A percentile compares a stretch with the other conserved stretches of the same genome.
phyloP scores from a whole-genome alignment of 257 asterid genomes.

The Primulina eburnea region DNA sequence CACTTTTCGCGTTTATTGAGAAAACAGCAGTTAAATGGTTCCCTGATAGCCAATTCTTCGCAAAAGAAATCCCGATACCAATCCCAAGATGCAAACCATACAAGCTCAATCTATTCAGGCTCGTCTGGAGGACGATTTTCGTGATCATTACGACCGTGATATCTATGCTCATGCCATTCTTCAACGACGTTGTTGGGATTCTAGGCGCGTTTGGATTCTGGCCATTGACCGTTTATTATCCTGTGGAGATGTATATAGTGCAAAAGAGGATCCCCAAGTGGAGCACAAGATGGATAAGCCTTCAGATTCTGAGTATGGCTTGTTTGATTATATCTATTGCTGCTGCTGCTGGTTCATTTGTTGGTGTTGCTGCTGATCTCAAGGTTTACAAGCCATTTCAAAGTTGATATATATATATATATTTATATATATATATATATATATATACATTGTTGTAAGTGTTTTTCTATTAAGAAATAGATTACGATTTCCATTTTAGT shows the following conservation, averaged over 20 bases:
- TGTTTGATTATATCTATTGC: conserved; percentile 6
- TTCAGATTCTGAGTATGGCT: conserved; percentile 10
- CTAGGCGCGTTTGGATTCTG: conserved; percentile 18
- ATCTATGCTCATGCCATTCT: conserved; percentile 12
- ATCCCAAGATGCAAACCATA: background rate
- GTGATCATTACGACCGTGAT: conserved; percentile 13
- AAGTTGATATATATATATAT: background rate
- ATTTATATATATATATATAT: too few relatives aligned
- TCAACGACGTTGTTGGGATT: conserved; percentile 12
- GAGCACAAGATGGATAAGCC: conserved; percentile 18
- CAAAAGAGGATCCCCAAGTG: conserved; percentile 14
- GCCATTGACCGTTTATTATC: conserved; percentile 11
- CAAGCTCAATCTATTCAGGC: conserved; percentile 7
- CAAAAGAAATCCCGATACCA: conserved; percentile 3
- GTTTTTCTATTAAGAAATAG: background rate
- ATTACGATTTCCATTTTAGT: background rate
- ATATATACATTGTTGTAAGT: too few relatives aligned
- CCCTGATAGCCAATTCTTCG: background rate
- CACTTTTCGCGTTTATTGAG: conserved; percentile 10
- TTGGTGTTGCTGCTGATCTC: conserved; percentile 13
- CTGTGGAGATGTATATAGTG: conserved; percentile 17
- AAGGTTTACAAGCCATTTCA: conserved; percentile 7
- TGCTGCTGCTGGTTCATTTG: conserved; percentile 15
- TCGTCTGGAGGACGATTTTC: conserved; percentile 13
- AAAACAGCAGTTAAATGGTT: conserved; percentile 1